Conservation (phyloP, 192 early-diverging fungal genomes). For the Pilobolus umbonatus region DNA sequence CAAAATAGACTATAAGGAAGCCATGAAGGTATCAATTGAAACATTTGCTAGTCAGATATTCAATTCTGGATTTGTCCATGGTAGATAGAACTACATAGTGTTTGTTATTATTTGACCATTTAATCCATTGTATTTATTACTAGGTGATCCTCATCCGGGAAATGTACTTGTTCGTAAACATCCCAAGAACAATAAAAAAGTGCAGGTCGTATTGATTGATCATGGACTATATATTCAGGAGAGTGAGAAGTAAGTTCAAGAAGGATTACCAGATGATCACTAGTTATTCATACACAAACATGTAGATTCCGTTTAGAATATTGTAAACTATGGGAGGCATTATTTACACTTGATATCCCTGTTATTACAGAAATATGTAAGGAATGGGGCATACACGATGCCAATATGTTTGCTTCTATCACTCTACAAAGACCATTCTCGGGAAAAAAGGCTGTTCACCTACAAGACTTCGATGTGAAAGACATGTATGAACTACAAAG, state of each 20-base stretch:
- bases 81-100: too few species aligned
- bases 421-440: slow-evolving; percentile 66
- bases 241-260: slow-evolving; percentile 32
- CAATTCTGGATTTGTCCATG: slow-evolving; percentile 80
- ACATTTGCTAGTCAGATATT: slow-evolving; percentile 88
- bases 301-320: slow-evolving; percentile 69
- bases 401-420: slow-evolving; percentile 63
- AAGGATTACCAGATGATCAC: background rate
- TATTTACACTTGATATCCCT: slow-evolving; percentile 68
- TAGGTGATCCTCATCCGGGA: slow-evolving; percentile 74
- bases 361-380: slow-evolving; percentile 59
- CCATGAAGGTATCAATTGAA: slow-evolving; percentile 72
- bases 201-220: slow-evolving; percentile 67
- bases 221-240: slow-evolving; percentile 90
- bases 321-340: slow-evolving; percentile 78
- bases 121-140: background rate
- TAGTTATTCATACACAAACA: background rate
- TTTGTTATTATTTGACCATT: background rate
- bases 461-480: slow-evolving; percentile 29
- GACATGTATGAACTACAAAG: slow-evolving; percentile 73
- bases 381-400: slow-evolving; percentile 67
- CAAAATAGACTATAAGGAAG: slow-evolving; percentile 35
- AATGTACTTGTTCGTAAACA: slow-evolving; percentile 77
- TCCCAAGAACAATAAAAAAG: slow-evolving; percentile 41
- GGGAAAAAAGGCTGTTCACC: slow-evolving; percentile 42